Percentiles rank a stretch among this genome's conserved stretches.
phyloP scores from a whole-genome alignment of 163 green algal genomes.

The Scenedesmus sp. region DNA sequence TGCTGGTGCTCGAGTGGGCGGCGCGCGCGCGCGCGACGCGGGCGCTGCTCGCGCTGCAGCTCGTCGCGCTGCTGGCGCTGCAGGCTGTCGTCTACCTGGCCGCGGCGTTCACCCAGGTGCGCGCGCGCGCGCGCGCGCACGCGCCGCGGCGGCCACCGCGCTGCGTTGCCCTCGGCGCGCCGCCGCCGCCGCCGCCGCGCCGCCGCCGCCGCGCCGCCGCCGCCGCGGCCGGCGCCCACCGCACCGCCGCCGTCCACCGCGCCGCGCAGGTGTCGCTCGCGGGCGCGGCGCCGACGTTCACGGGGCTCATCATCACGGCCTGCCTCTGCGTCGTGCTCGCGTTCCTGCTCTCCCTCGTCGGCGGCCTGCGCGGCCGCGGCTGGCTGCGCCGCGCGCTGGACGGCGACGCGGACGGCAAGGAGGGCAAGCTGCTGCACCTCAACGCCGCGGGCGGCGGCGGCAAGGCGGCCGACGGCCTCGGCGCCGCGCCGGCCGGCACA shows the following conservation, averaged over 20 bases:
- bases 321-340: conserved; percentile 5
- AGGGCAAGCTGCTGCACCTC: conserved; percentile 36
- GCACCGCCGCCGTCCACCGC: too few species aligned
- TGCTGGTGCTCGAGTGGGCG: conserved; percentile 42
- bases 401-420: conserved; percentile 34
- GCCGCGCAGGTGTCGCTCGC: conserved; percentile 10
- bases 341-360: conserved; percentile 27
- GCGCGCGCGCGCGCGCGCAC: background rate
- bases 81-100: conserved; percentile 35
- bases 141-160: too few species aligned
- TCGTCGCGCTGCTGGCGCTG: conserved; percentile 28
- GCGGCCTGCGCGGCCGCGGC: background rate
- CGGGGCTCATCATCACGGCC: conserved; percentile 24
- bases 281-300: conserved; percentile 5
- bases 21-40: background rate
- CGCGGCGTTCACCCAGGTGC: conserved; percentile 38
- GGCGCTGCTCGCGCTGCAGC: conserved; percentile 32
- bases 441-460: background rate
- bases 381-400: conserved; percentile 37
- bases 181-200: background rate
- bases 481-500: background rate
- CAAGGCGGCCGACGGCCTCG: conserved; percentile 4
- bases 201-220: too few species aligned
- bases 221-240: too few species aligned
- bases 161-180: background rate